These are phyloP conservation scores for Spergularia azorica DNA, from an alignment of 179 eudicot genomes.

Conservation along the genomic window DNA sequence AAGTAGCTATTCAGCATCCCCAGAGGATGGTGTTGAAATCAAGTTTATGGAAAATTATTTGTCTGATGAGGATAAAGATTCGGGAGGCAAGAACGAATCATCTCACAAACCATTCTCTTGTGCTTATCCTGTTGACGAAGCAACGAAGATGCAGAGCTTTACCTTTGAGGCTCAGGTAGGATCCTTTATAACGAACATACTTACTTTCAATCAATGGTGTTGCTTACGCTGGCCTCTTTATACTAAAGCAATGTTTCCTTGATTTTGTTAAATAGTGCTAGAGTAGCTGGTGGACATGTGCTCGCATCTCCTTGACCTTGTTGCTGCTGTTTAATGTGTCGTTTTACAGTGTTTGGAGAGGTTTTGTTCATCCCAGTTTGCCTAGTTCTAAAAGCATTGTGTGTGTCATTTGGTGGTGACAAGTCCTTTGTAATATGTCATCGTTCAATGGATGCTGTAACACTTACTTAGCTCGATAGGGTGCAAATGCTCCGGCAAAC, in stretches of 20 bases:
- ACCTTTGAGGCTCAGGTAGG: conserved; percentile 95
- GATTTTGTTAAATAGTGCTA: no score
- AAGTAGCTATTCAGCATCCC: conserved; percentile 77
- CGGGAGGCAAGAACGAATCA: conserved; percentile 40
- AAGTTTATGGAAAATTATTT: conserved; percentile 49
- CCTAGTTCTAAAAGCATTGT: no score
- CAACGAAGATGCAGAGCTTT: conserved; percentile 60
- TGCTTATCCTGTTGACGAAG: conserved; percentile 36
- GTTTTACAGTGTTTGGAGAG: no score
- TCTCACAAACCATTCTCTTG: conserved; percentile 38
- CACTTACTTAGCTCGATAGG: no score
- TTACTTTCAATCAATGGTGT: neutral
- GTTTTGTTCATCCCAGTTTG: no score
- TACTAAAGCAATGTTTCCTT: neutral
- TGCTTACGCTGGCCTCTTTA: neutral
- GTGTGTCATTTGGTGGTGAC: no score
- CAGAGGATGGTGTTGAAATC: conserved; percentile 86
- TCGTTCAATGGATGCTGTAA: no score
- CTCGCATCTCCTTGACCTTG: no score
- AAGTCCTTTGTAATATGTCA: no score
- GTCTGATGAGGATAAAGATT: conserved; percentile 32
- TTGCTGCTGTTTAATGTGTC: no score
- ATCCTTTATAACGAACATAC: conserved; percentile 1
- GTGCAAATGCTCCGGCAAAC: no score
- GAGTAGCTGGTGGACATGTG: no score